These are phyloP conservation scores for Hansenula sp. DNA, from an alignment of 1,139 yeast species.

Conservation along the genomic window DNA sequence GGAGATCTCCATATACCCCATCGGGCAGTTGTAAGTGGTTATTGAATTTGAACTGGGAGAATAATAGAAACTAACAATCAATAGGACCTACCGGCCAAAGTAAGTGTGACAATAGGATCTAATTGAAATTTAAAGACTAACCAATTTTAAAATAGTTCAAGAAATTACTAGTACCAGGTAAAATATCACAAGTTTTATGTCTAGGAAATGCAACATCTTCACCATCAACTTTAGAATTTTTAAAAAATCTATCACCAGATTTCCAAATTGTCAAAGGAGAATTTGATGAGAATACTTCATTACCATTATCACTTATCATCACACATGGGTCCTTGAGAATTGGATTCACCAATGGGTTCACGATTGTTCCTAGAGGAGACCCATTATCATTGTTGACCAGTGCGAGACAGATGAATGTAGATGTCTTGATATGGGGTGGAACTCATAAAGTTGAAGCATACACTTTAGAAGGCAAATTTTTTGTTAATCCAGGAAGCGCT, in stretches of 20 bases:
- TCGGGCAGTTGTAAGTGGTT: slow-evolving; percentile 52
- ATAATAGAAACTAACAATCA: slow-evolving; percentile 7
- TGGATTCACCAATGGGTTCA: slow-evolving; percentile 84
- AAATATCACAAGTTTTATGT: slow-evolving; percentile 79
- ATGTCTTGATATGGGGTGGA: slow-evolving; percentile 94
- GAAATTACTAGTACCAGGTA: slow-evolving; percentile 72
- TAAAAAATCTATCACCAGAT: slow-evolving; percentile 65
- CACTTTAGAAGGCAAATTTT: slow-evolving; percentile 87
- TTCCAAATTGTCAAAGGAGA: slow-evolving; percentile 82
- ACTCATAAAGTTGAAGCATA: slow-evolving; percentile 92
- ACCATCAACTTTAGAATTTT: slow-evolving; percentile 54
- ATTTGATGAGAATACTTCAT: slow-evolving; percentile 37
- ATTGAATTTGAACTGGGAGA: neutral
- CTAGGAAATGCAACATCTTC: slow-evolving; percentile 83
- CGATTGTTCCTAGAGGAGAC: slow-evolving; percentile 79
- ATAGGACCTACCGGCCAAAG: slow-evolving; percentile 37
- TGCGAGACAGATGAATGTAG: slow-evolving; percentile 91
- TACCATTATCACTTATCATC: slow-evolving; percentile 66
- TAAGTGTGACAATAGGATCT: slow-evolving; percentile 10
- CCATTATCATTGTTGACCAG: slow-evolving; percentile 77
- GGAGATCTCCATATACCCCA: slow-evolving; percentile 92
- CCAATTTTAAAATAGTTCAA: slow-evolving; percentile 12
- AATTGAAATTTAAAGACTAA: neutral
- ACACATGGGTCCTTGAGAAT: slow-evolving; percentile 68
- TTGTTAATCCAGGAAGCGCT: slow-evolving; percentile 93